These are phyloP conservation scores for Spencermartinsiella europaea DNA, from an alignment of 805 yeast genomes.

Conservation along the genomic window DNA sequence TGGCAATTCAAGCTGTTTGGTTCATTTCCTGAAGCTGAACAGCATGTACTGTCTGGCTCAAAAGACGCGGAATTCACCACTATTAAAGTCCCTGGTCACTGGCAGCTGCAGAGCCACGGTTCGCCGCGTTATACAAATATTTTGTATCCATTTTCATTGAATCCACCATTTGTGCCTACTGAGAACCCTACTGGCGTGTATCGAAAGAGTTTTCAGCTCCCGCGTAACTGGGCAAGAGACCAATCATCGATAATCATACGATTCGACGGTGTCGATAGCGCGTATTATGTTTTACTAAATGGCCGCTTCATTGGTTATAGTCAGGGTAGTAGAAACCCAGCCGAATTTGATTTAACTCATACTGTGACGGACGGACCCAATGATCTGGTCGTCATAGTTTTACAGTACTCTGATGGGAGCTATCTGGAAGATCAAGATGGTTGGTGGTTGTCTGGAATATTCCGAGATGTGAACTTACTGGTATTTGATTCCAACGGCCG, in stretches of 20 bases:
- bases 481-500: slow-evolving; percentile 25
- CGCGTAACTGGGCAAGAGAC: slow-evolving; percentile 8
- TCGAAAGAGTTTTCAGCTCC: slow-evolving; percentile 22
- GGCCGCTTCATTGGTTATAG: slow-evolving; percentile 31
- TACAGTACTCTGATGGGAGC: slow-evolving; percentile 31
- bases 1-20: not conserved
- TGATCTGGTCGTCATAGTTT: slow-evolving; percentile 25
- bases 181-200: slow-evolving; percentile 35
- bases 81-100: slow-evolving; percentile 33
- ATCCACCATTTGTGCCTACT: slow-evolving; percentile 34
- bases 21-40: not conserved
- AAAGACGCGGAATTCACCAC: slow-evolving; percentile 9
- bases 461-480: slow-evolving; percentile 33
- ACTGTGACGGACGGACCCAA: slow-evolving; percentile 3
- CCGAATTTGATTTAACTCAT: slow-evolving; percentile 31
- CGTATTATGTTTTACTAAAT: slow-evolving; percentile 32
- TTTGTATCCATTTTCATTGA: slow-evolving; percentile 30
- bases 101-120: slow-evolving; percentile 37
- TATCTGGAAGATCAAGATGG: slow-evolving; percentile 37
- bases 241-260: slow-evolving; percentile 22
- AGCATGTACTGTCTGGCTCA: not conserved
- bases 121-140: slow-evolving; percentile 35
- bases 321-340: slow-evolving; percentile 33
- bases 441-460: slow-evolving; percentile 38
- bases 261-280: slow-evolving; percentile 37